Percentiles rank a stretch among this genome's conserved stretches.
phyloP scores from a whole-genome alignment of 768 basidiomycete species.

The Auricularia sp. region DNA sequence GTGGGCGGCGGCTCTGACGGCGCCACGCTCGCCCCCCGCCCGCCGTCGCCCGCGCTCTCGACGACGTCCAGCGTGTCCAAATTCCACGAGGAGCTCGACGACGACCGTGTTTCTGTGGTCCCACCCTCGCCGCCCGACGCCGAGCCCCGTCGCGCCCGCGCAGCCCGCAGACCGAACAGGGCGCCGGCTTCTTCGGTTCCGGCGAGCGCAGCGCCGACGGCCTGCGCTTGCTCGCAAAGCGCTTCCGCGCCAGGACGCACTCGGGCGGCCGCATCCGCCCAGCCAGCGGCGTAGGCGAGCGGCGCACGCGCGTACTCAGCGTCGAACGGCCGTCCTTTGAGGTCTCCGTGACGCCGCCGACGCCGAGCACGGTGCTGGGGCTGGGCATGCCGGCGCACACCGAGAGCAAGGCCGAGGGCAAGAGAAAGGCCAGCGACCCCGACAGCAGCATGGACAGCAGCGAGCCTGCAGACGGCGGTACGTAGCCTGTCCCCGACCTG shows the following conservation, averaged over 20 bases:
- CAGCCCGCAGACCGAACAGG: background rate
- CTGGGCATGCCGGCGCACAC: background rate
- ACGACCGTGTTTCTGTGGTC: background rate
- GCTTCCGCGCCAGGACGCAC: background rate
- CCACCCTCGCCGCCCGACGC: background rate
- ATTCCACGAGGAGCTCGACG: background rate
- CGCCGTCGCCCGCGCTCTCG: background rate
- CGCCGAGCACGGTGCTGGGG: background rate
- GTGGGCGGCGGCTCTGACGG: background rate
- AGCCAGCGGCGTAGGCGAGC: background rate
- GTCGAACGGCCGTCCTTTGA: background rate
- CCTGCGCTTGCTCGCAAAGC: background rate
- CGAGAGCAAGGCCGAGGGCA: background rate
- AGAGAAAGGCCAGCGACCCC: background rate
- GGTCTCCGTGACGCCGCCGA: background rate
- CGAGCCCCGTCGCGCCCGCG: background rate
- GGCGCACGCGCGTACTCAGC: background rate
- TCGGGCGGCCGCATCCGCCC: background rate
- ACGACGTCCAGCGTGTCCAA: background rate
- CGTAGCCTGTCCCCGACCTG: background rate
- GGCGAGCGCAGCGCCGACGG: background rate
- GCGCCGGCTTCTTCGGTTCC: background rate
- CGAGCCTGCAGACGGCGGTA: background rate
- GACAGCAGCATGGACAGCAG: background rate
- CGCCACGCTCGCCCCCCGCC: background rate